Percentiles rank a stretch among this genome's conserved stretches.
Evolutionary conservation across 2,329 filamentous ascomycete species (phyloP).

Genomic region (Calonectria ilicicola): DNA sequence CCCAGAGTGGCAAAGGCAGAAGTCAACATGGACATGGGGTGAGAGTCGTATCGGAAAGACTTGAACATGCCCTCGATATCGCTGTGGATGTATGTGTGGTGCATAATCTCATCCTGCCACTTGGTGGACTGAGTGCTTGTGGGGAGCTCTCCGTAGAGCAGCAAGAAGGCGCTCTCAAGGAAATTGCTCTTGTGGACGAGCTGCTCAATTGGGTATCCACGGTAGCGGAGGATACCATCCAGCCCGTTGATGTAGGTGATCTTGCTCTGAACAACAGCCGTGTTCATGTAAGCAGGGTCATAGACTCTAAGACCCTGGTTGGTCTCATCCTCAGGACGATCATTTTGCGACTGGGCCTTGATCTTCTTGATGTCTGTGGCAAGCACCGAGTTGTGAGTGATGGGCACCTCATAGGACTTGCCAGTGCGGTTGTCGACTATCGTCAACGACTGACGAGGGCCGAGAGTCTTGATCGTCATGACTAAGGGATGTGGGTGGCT

Average conservation of each 20-base stretch:
- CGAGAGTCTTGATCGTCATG: slow-evolving; percentile 18
- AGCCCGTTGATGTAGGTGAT: slow-evolving; percentile 67
- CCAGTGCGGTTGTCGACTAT: slow-evolving; percentile 63
- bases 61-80: slow-evolving; percentile 64
- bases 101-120: slow-evolving; percentile 63
- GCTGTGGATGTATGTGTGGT: slow-evolving; percentile 62
- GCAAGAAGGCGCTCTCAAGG: slow-evolving; percentile 61
- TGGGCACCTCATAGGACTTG: slow-evolving; percentile 61
- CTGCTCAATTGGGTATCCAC: slow-evolving; percentile 65
- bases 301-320: slow-evolving; percentile 62
- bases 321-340: slow-evolving; percentile 59
- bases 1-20: slow-evolving; percentile 62
- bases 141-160: slow-evolving; percentile 64
- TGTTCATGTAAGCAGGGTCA: slow-evolving; percentile 67
- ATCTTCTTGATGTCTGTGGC: slow-evolving; percentile 66
- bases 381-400: slow-evolving; percentile 61
- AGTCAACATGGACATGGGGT: slow-evolving; percentile 65
- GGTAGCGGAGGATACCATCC: slow-evolving; percentile 63
- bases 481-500: not conserved
- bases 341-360: slow-evolving; percentile 49
- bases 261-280: slow-evolving; percentile 60
- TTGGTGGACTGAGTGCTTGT: slow-evolving; percentile 52
- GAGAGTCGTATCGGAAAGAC: slow-evolving; percentile 63
- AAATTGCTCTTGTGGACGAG: slow-evolving; percentile 62
- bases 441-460: slow-evolving; percentile 48